Conservation (phyloP, 2,329 filamentous ascomycete species). For the Aspergillus tubingensis region DNA sequence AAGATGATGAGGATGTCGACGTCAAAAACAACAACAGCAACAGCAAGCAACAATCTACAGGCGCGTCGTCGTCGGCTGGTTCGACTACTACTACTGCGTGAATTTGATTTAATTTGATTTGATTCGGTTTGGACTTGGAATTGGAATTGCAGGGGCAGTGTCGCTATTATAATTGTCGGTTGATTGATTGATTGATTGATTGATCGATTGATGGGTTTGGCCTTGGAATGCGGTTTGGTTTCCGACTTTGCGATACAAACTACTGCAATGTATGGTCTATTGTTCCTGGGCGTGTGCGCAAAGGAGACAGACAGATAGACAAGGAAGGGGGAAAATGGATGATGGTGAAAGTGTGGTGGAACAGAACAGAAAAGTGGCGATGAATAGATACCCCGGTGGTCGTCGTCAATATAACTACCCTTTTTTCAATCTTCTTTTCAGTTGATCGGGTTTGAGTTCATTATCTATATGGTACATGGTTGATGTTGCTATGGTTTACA, state of each 20-base stretch:
- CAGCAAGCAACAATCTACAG: neutral
- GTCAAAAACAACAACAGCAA: conserved; percentile 16
- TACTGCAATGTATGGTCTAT: neutral
- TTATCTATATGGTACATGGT: too few species aligned
- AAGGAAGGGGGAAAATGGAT: neutral
- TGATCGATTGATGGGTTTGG: neutral
- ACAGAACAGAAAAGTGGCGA: neutral
- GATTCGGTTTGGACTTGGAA: too few species aligned
- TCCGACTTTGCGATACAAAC: neutral
- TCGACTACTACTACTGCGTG: neutral
- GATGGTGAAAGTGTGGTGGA: neutral
- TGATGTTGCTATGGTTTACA: neutral
- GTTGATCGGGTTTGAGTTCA: too few species aligned
- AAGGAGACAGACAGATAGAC: neutral
- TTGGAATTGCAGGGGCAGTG: too few species aligned
- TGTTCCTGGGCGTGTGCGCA: neutral
- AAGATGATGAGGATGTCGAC: conserved; percentile 39
- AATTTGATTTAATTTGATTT: too few species aligned
- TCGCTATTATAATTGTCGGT: neutral
- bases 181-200: neutral
- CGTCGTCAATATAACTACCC: neutral
- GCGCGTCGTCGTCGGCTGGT: neutral
- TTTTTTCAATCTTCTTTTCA: neutral
- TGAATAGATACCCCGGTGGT: neutral
- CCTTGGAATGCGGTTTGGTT: neutral